Evolutionary conservation across 352 stramenopile species (phyloP).

Genomic region (Pseudoperonospora humuli): DNA sequence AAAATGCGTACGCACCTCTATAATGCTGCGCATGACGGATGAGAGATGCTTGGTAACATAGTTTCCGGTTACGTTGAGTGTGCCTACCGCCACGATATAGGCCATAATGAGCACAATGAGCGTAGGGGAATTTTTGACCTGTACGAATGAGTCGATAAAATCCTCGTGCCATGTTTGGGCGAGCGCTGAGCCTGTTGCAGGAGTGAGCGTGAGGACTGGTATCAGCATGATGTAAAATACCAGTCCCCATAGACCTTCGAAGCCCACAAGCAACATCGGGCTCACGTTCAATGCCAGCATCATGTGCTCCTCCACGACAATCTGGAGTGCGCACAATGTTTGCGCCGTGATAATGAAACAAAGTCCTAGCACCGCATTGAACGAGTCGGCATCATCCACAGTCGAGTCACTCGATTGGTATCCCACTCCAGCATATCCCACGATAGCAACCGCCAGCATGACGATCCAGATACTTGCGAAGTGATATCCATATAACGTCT

Average conservation of each 20-base stretch:
- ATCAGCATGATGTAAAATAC: slow-evolving; percentile 68
- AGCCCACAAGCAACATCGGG: slow-evolving; percentile 80
- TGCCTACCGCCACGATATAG: slow-evolving; percentile 69
- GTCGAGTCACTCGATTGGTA: slow-evolving; percentile 15
- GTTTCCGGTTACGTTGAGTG: slow-evolving; percentile 74
- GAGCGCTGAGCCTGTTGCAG: slow-evolving; percentile 34
- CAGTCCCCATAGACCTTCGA: slow-evolving; percentile 85
- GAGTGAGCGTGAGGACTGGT: slow-evolving; percentile 58
- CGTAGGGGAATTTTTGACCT: slow-evolving; percentile 59
- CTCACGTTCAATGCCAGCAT: slow-evolving; percentile 75
- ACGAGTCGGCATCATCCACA: slow-evolving; percentile 10
- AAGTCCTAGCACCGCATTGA: slow-evolving; percentile 62
- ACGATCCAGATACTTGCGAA: slow-evolving; percentile 78
- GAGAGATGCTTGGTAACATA: slow-evolving; percentile 85
- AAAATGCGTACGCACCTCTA: slow-evolving; percentile 39
- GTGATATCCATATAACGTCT: slow-evolving; percentile 77
- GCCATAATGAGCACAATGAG: slow-evolving; percentile 47
- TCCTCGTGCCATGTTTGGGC: slow-evolving; percentile 78
- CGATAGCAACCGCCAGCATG: slow-evolving; percentile 55
- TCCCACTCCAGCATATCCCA: slow-evolving; percentile 58
- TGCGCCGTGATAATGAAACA: slow-evolving; percentile 73
- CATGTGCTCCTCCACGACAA: slow-evolving; percentile 87
- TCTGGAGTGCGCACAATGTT: slow-evolving; percentile 80
- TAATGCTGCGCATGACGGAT: slow-evolving; percentile 75
- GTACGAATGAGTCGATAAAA: slow-evolving; percentile 70